A percentile compares a stretch with the other conserved stretches of the same genome.
Evolutionary conservation across 768 basidiomycete genomes (phyloP).

Genomic region (Trametes cinnabarina): DNA sequence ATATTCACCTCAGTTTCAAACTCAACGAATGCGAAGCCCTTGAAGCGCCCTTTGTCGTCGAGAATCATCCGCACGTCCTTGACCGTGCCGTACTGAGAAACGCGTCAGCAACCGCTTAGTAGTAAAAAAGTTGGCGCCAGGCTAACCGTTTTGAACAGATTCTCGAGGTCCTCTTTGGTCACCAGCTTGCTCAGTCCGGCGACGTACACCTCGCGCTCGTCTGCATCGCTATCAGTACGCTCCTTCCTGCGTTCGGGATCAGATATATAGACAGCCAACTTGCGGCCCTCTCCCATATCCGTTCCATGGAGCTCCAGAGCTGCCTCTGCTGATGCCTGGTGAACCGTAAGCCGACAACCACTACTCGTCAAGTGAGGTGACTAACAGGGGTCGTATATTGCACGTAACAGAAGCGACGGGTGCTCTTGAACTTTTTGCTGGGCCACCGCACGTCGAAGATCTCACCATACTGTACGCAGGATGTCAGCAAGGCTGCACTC

Average conservation of each 20-base stretch:
- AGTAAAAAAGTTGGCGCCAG: neutral
- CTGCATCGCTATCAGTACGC: slow-evolving; percentile 83
- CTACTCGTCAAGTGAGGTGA: too few species aligned
- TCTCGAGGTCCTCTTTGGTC: slow-evolving; percentile 73
- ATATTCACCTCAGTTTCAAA: slow-evolving; percentile 73
- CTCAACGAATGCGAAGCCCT: slow-evolving; percentile 92
- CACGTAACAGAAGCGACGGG: slow-evolving; percentile 90
- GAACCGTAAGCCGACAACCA: neutral
- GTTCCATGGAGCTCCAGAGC: slow-evolving; percentile 79
- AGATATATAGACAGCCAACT: slow-evolving; percentile 79
- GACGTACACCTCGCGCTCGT: slow-evolving; percentile 84
- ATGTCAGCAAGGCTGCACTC: neutral
- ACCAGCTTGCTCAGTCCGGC: slow-evolving; percentile 80
- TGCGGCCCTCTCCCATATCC: slow-evolving; percentile 67
- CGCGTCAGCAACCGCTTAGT: neutral
- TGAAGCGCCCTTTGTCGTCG: slow-evolving; percentile 67
- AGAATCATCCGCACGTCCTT: slow-evolving; percentile 78
- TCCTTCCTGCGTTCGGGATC: slow-evolving; percentile 88
- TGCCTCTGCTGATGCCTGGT: slow-evolving; percentile 62
- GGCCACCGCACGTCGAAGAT: slow-evolving; percentile 98
- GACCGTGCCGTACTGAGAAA: slow-evolving; percentile 69
- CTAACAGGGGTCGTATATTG: slow-evolving; percentile 85
- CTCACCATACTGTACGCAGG: slow-evolving; percentile 65
- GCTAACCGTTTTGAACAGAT: slow-evolving; percentile 73
- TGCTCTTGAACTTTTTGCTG: slow-evolving; percentile 91